Evolutionary conservation across 305 asterid species (phyloP).

Genomic region (Withania somnifera): DNA sequence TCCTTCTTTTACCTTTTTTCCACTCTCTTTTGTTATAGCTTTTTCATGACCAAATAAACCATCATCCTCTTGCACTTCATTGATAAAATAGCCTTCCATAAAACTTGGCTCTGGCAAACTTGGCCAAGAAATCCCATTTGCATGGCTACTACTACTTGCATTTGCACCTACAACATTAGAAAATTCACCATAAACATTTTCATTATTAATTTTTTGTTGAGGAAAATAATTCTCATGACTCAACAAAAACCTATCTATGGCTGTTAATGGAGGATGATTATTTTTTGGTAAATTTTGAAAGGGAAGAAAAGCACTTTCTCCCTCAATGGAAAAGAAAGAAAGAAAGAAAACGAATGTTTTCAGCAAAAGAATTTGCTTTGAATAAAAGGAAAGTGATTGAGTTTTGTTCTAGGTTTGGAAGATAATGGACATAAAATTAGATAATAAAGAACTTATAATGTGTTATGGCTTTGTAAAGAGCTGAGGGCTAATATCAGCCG

Average conservation of each 20-base stretch:
- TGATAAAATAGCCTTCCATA: background rate
- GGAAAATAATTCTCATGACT: background rate
- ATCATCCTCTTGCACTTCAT: background rate
- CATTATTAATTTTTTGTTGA: background rate
- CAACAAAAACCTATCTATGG: slow-evolving; percentile 4
- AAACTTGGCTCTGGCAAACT: background rate
- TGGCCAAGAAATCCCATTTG: slow-evolving; percentile 3
- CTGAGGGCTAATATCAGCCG: background rate
- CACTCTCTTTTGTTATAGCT: background rate
- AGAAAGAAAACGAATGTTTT: background rate
- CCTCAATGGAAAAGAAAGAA: background rate
- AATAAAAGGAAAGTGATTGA: slow-evolving; percentile 2
- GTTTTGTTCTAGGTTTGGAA: background rate
- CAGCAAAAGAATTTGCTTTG: background rate
- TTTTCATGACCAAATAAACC: background rate
- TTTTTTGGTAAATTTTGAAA: background rate
- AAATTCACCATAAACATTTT: background rate
- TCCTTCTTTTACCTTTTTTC: background rate
- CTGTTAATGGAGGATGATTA: background rate
- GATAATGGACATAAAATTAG: background rate
- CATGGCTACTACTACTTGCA: background rate
- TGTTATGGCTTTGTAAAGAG: background rate
- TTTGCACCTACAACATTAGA: background rate
- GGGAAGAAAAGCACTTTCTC: background rate
- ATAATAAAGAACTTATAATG: background rate